These are phyloP conservation scores for Dioszegia aurantiaca DNA, from an alignment of 768 basidiomycete species.

Conservation along the genomic window DNA sequence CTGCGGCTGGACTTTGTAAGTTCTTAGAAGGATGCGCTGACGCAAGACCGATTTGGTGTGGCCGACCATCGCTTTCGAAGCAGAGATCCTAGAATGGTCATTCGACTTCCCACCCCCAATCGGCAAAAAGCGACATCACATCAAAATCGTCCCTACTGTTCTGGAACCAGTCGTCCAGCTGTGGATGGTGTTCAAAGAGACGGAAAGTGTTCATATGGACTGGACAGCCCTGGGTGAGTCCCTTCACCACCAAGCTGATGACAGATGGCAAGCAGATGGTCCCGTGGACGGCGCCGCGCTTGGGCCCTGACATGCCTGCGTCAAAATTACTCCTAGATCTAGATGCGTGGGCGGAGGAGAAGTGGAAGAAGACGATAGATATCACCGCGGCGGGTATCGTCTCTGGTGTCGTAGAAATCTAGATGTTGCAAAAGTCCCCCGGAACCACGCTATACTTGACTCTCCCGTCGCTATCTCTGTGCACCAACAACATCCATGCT, in stretches of 20 bases:
- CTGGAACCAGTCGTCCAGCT: slow-evolving; percentile 72
- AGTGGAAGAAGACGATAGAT: slow-evolving; percentile 48
- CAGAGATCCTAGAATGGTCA: slow-evolving; percentile 80
- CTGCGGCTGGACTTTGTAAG: slow-evolving; percentile 45
- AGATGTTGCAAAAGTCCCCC: slow-evolving; percentile 6
- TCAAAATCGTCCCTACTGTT: slow-evolving; percentile 88
- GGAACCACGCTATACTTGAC: not conserved
- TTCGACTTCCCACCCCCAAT: slow-evolving; percentile 74
- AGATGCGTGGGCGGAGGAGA: slow-evolving; percentile 69
- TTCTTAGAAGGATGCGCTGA: slow-evolving; percentile 24
- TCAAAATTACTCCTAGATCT: slow-evolving; percentile 73
- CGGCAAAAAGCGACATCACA: slow-evolving; percentile 74
- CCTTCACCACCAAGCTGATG: slow-evolving; percentile 54
- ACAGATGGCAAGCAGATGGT: slow-evolving; percentile 56
- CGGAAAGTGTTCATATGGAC: slow-evolving; percentile 59
- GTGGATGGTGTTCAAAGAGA: slow-evolving; percentile 50
- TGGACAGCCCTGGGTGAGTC: slow-evolving; percentile 78
- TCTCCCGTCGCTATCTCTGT: too few species aligned
- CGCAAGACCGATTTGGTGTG: slow-evolving; percentile 29
- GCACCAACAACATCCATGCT: slow-evolving; percentile 10
- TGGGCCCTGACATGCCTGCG: slow-evolving; percentile 54
- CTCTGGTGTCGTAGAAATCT: slow-evolving; percentile 40
- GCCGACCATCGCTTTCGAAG: slow-evolving; percentile 81
- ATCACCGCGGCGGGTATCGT: slow-evolving; percentile 44
- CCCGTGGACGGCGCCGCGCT: slow-evolving; percentile 36